phyloP scores from a whole-genome alignment of 768 basidiomycete genomes.

The Kwoniella newhampshirensis region DNA sequence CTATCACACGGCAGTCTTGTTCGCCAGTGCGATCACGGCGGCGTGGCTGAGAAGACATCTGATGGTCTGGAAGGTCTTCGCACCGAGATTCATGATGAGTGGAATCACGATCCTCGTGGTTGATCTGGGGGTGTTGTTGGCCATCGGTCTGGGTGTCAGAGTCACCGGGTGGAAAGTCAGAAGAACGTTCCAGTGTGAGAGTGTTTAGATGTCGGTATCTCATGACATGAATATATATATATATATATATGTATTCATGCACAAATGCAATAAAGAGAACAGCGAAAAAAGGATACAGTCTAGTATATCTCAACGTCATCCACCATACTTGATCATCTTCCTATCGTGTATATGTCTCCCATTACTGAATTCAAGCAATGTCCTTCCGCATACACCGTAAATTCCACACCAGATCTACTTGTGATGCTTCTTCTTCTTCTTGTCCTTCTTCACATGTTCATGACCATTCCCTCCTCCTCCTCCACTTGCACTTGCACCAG shows the following conservation, averaged over 20 bases:
- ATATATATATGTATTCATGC: too few relatives aligned
- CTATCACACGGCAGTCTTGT: constrained; percentile 66
- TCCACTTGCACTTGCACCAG: constrained; percentile 1
- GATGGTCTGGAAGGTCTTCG: constrained; percentile 99
- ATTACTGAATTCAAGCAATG: too few relatives aligned
- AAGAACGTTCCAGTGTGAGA: constrained; percentile 49
- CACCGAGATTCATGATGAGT: constrained; percentile 85
- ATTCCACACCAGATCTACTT: too few relatives aligned
- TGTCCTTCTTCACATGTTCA: constrained; percentile 1
- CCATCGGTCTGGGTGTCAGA: constrained; percentile 61
- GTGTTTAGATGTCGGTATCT: constrained; percentile 35
- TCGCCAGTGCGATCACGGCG: constrained; percentile 70
- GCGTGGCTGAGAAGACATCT: constrained; percentile 77
- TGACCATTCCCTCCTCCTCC: constrained; percentile 1
- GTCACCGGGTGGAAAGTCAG: constrained; percentile 49
- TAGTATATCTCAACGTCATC: too few relatives aligned
- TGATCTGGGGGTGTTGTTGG: constrained; percentile 68
- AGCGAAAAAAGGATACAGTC: too few relatives aligned
- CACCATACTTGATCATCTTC: too few relatives aligned
- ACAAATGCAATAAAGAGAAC: too few relatives aligned
- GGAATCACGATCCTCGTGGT: constrained; percentile 67
- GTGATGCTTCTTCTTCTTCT: constrained; percentile 24
- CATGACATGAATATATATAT: too few relatives aligned
- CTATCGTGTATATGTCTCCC: too few relatives aligned
- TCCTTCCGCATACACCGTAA: too few relatives aligned